Evolutionary conservation across 306 rosid species (phyloP).

Genomic region (Pterocarpus santalinus): DNA sequence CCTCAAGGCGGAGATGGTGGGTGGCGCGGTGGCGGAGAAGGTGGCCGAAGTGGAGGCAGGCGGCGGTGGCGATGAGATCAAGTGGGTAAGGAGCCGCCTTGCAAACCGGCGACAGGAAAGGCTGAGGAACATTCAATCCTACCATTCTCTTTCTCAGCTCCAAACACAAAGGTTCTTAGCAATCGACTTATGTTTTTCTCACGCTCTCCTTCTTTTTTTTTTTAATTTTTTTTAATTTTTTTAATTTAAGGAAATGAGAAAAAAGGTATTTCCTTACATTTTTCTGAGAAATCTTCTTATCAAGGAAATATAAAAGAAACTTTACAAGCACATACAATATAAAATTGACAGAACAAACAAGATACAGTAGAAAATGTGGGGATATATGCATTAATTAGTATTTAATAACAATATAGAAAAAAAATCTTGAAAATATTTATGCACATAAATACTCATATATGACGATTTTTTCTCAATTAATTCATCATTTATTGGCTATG

Average conservation of each 20-base stretch:
- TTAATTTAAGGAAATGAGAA: neutral
- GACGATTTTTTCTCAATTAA: neutral
- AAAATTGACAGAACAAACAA: neutral
- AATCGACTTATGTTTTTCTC: neutral
- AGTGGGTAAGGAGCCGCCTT: conserved; percentile 48
- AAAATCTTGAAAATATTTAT: conserved; percentile 21
- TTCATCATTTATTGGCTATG: neutral
- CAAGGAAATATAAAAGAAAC: neutral
- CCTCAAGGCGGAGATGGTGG: conserved; percentile 50
- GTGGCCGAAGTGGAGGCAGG: conserved; percentile 66
- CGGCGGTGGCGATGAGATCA: conserved; percentile 64
- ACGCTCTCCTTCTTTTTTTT: neutral
- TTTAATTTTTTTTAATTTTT: neutral
- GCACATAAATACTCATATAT: neutral
- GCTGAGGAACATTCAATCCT: conserved; percentile 46
- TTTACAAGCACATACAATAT: conserved; percentile 13
- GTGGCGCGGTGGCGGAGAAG: conserved; percentile 56
- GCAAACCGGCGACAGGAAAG: conserved; percentile 53
- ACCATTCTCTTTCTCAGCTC: conserved; percentile 44
- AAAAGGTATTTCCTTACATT: neutral
- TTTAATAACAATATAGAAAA: neutral
- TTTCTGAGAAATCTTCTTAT: neutral
- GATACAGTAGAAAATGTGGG: neutral
- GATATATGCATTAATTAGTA: neutral
- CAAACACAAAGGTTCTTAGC: neutral